Evolutionary conservation across 2,329 filamentous ascomycete genomes (phyloP).

Genomic region (Aquanectria penicillioides): DNA sequence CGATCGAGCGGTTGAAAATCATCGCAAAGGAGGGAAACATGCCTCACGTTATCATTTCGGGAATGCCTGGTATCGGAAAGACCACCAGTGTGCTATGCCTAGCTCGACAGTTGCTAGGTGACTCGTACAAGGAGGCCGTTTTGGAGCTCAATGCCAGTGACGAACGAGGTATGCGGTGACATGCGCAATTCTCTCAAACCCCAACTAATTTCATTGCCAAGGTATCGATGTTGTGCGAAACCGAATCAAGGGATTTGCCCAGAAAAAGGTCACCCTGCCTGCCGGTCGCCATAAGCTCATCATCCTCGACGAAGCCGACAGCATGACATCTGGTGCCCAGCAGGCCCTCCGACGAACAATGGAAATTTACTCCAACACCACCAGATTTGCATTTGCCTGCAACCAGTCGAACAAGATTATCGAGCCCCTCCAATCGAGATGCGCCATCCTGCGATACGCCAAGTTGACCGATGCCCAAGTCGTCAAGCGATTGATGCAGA

Average conservation of each 20-base stretch:
- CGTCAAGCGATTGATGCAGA: conserved; percentile 88
- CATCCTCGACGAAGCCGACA: conserved; percentile 97
- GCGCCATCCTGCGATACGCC: conserved; percentile 93
- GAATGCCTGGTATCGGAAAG: conserved; percentile 99
- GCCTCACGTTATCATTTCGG: conserved; percentile 99
- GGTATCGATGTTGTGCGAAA: conserved; percentile 98
- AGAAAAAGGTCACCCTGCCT: conserved; percentile 97
- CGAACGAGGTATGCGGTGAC: conserved; percentile 74
- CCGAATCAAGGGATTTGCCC: conserved; percentile 96
- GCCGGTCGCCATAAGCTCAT: conserved; percentile 93
- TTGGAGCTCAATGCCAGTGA: conserved; percentile 96
- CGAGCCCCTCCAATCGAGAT: conserved; percentile 96
- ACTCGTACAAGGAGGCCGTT: conserved; percentile 96
- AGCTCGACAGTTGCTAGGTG: conserved; percentile 88
- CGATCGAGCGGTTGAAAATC: conserved; percentile 95
- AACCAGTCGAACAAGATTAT: conserved; percentile 99
- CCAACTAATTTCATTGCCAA: conserved; percentile 40
- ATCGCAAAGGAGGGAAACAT: conserved; percentile 99
- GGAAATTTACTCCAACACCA: conserved; percentile 98
- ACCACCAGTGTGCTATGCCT: conserved; percentile 95
- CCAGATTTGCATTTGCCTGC: conserved; percentile 96
- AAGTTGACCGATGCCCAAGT: conserved; percentile 93
- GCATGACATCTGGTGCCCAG: conserved; percentile 96
- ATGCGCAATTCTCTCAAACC: not conserved
- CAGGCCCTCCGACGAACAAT: conserved; percentile 95